Evolutionary conservation across 202 grass and related monocot species (phyloP).

Genomic region (Carex sylvatica): DNA sequence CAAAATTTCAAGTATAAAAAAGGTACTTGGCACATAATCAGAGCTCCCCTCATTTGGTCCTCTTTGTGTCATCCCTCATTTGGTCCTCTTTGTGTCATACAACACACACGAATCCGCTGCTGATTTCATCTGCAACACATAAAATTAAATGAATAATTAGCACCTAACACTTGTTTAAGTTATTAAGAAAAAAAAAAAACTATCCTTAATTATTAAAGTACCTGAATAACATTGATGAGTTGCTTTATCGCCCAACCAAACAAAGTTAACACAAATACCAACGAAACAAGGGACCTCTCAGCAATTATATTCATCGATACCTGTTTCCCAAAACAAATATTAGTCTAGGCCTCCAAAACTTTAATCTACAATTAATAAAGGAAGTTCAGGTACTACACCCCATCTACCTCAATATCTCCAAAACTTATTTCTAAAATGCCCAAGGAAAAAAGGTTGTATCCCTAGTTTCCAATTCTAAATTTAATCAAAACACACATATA

Average conservation of each 20-base stretch:
- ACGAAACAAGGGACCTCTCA: constrained; percentile 38
- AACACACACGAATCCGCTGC: constrained; percentile 69
- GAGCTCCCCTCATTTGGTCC: constrained; percentile 38
- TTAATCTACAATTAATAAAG: neutral
- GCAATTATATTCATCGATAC: constrained; percentile 44
- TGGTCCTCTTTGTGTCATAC: constrained; percentile 60
- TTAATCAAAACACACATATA: too few relatives aligned
- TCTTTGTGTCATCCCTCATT: constrained; percentile 63
- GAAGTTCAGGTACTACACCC: neutral
- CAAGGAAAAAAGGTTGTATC: neutral
- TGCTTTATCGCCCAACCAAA: constrained; percentile 92
- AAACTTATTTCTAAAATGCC: neutral
- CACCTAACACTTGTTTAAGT: neutral
- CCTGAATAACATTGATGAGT: constrained; percentile 77
- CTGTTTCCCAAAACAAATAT: constrained; percentile 33
- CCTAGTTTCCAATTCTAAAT: neutral
- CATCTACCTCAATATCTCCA: neutral
- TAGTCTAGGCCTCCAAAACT: neutral
- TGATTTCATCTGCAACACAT: constrained; percentile 71
- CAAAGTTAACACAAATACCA: constrained; percentile 59
- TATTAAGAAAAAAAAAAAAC: neutral
- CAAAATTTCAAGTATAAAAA: constrained; percentile 13
- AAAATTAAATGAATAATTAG: constrained; percentile 10
- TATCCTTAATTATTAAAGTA: constrained; percentile 5
- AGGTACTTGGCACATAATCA: neutral